Base-by-base conservation (phyloP, 1,284 basidiomycete genomes). In the Xerocomus nothofagi region DNA sequence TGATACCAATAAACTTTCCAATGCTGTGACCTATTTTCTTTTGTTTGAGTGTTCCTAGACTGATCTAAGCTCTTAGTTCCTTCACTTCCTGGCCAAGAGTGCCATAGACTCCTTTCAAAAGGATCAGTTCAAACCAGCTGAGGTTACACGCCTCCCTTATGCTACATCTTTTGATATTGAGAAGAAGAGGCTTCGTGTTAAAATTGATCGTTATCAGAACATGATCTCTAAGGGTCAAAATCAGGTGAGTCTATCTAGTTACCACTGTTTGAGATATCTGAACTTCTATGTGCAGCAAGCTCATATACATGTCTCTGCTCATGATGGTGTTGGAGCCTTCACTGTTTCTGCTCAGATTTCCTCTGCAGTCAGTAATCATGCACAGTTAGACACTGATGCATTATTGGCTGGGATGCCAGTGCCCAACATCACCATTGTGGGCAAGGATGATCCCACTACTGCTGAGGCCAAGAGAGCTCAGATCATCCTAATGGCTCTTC, bases 361-460 rank as follows among this genome's bases (percentile, higher is more conserved):
- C 0, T 3, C 24, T 23, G 34, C 53, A 15, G 6, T 2, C 0
- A 12, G 54, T 33, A 14, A 29, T 0, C n/a, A 1, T 50, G 56
- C 67, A 36, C 27, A 33, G n/a, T 17, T 68, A 1, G n/a, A 38
- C 23, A 42, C 51, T 32, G 39, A 52, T 27, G 59, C 51, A 0
- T n/a, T 29, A 8, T 43, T 70, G 23, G 30, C 64, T 44, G 59
- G 57, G n/a, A 68, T 55, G 37, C 55, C 50, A 14, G 64, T 75
- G 18, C 54, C 63, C 5, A 66, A 58, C 9, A 66, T 79, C 27
- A 70, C 62, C 17, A 72, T 81, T 3, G 65, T 72, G 52, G 84
- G 82, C 1, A 73, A 70, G 32, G 81, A 77, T 36, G 73, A 69
- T 21, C 76, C 75, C 8, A 86, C 84, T 6, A 57, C 55, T 18